Evolutionary conservation across 192 early-diverging fungal species (phyloP), one percentile per base, ranked within the genome.

Genomic region (Umbelopsis ramanniana): DNA sequence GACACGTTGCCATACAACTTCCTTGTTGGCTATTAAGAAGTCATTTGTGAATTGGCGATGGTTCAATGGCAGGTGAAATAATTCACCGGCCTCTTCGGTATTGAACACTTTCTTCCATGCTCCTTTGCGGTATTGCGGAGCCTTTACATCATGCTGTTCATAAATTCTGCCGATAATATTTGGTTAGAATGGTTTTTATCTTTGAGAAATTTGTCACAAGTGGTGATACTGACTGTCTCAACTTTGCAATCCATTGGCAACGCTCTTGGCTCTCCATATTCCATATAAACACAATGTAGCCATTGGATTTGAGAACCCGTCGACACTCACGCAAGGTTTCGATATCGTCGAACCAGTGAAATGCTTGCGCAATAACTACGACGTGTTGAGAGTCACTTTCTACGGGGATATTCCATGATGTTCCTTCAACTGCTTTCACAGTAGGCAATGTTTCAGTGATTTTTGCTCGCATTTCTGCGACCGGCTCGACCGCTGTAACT

Each of bases 291-390:
- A 72, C 67, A 8, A 77, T 22, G 4, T 26, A 22, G 1, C 85
- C 85, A 6, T 71, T 67, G 2, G 76, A 79, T 53, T 86, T 79
- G 47, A 86, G 47, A 4, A 86, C 82, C 7, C 85, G 72, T 23
- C 68, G 67, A n/a, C 84, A 72, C 60, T 86, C 85, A 15, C 40
- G 53, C n/a, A 86, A 38, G 2, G 74, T 75, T 19, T 74, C 66
- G 6, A 76, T 38, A 55, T 78, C 75, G 48, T 84, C 85, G 67
- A 85, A 86, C 85, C 85, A 86, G 47, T 86, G 85, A 23, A 86
- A 86, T 9, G 84, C 81, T 69, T 86, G 79, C 0, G 79, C 79
- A 11, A 80, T 47, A 17, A 84, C 79, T 38, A 86, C 76, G 0
- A 69, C 76, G 35, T 79, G 74, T 15, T 76, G 72, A 2, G 81